Evolutionary conservation across 768 basidiomycete species (phyloP).

Genomic region (Lentinula detonsa): DNA sequence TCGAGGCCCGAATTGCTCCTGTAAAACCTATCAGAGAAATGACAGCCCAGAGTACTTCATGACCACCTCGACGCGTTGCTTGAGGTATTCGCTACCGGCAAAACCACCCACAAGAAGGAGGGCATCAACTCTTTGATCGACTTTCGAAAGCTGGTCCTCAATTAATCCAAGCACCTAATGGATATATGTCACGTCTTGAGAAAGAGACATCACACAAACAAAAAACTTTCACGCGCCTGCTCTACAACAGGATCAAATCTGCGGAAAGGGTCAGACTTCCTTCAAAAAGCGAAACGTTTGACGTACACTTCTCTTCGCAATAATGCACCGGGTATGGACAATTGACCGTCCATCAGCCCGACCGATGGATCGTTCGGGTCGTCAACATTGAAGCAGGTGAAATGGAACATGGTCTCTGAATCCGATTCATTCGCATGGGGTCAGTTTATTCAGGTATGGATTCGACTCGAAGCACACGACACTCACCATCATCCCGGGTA

Average conservation of each 20-base stretch:
- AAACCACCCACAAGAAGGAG: conserved; percentile 89
- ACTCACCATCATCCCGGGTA: conserved; percentile 66
- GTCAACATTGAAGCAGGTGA: conserved; percentile 85
- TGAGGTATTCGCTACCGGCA: conserved; percentile 80
- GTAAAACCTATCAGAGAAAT: not conserved
- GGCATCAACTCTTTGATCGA: conserved; percentile 73
- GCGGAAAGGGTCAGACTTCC: not conserved
- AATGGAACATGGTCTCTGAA: conserved; percentile 78
- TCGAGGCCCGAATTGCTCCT: conserved; percentile 62
- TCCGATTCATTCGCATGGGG: conserved; percentile 4
- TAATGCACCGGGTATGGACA: conserved; percentile 75
- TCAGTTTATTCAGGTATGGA: not conserved
- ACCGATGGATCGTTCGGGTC: conserved; percentile 77
- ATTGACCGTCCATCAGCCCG: conserved; percentile 77
- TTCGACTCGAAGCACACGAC: not conserved
- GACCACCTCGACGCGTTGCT: conserved; percentile 68
- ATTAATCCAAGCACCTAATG: conserved; percentile 70
- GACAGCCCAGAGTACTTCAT: not conserved
- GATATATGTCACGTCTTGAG: not conserved
- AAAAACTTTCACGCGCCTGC: conserved; percentile 41
- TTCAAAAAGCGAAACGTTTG: not conserved
- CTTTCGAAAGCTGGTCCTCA: conserved; percentile 64
- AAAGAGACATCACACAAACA: conserved; percentile 1
- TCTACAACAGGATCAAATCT: conserved; percentile 82
- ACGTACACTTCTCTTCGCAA: conserved; percentile 62